Evolutionary conservation across 805 yeast species (phyloP), one percentile per base, ranked within the genome.

Genomic region (Saccharomycopsis malanga): DNA sequence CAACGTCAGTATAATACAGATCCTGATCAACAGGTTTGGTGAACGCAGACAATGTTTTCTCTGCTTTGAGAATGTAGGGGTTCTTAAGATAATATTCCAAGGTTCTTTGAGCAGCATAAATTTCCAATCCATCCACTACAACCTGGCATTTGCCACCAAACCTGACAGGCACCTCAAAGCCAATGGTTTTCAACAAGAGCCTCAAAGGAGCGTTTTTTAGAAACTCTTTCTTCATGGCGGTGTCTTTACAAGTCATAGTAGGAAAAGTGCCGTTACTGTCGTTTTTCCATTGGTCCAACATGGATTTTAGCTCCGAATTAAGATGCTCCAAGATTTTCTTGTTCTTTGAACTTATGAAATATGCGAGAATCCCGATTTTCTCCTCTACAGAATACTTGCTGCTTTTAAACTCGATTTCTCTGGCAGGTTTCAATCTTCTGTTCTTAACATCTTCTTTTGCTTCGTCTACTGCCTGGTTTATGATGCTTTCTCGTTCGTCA

Each of bases 161-260:
- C 4, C 60, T 59, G 22, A 54, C 64, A 1, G 79, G 76, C 14
- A 73, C 46, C 4, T 61, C 64, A 48, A 71, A 73, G 5, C 81
- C 82, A 18, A 75, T 58, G 4, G 68, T 54, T 7, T 60, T 58
- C 43, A 81, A 60, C 15, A 80, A 58, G 25, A 76, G 61, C 29
- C 86, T 60, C 15, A 76, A 48, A 43, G 72, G 65, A 2, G 79
- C 71, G 46, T 79, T 76, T 17, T 67, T 68, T 20, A 73, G 66
- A 4, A 76, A 54, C 10, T 56, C 53, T n/a, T 54, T 59, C 46
- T 54, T 53, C 15, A 45, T n/a, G n/a, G n/a, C n/a, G n/a, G n/a
- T n/a, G n/a, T n/a, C n/a, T n/a, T n/a, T n/a, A n/a, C n/a, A n/a
- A n/a, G n/a, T n/a, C n/a, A n/a, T n/a, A n/a, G n/a, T n/a, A n/a